phyloP scores from a whole-genome alignment of 352 stramenopile species.

The Phytophthora citrophthora region DNA sequence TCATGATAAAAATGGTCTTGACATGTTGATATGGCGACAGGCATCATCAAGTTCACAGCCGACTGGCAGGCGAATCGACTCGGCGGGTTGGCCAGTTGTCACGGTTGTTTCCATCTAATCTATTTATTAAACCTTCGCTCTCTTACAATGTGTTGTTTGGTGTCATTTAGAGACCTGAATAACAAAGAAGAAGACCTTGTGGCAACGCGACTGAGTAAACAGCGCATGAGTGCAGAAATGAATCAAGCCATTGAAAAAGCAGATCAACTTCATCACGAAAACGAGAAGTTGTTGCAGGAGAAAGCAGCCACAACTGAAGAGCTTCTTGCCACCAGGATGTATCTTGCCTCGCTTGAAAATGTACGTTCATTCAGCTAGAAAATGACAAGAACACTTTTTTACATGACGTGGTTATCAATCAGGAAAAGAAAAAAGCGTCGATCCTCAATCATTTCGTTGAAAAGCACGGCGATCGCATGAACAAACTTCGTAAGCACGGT shows the following conservation, averaged over 20 bases:
- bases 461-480: conserved; percentile 82
- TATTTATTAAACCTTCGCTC: no score
- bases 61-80: conserved; percentile 72
- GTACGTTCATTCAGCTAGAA: conserved; percentile 20
- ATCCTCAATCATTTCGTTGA: conserved; percentile 82
- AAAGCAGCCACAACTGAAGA: conserved; percentile 70
- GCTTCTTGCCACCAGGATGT: conserved; percentile 71
- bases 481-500: conserved; percentile 36
- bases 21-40: conserved; percentile 9
- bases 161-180: conserved; percentile 50
- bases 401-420: neutral
- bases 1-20: neutral
- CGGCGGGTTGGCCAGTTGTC: conserved; percentile 64
- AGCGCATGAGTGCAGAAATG: conserved; percentile 62
- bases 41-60: conserved; percentile 70
- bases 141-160: conserved; percentile 4
- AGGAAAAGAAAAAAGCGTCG: conserved; percentile 76
- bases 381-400: neutral
- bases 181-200: conserved; percentile 63
- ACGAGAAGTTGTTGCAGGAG: conserved; percentile 66
- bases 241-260: conserved; percentile 62
- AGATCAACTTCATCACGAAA: conserved; percentile 63
- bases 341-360: conserved; percentile 71
- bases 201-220: conserved; percentile 53
- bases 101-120: conserved; percentile 33